phyloP scores from a whole-genome alignment of 345 rosid species.

The Triadica sebifera region DNA sequence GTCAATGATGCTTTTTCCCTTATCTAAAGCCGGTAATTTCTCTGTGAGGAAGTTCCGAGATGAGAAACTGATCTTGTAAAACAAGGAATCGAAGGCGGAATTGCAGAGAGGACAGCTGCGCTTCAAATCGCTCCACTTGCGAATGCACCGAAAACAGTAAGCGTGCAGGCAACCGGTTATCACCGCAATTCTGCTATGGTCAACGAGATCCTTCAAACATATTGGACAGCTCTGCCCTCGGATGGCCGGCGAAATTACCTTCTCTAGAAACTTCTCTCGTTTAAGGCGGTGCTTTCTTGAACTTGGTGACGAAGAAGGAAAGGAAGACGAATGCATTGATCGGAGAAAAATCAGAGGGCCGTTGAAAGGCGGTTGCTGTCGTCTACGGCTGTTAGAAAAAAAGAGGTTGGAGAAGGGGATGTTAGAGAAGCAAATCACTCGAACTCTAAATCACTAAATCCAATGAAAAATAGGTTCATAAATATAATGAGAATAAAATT shows the following conservation, averaged over 20 bases:
- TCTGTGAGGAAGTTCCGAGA: conserved; percentile 35
- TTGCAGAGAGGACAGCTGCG: conserved; percentile 76
- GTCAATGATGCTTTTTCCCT: conserved; percentile 13
- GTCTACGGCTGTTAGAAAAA: too few relatives aligned
- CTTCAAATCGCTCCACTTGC: conserved; percentile 61
- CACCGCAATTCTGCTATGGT: conserved; percentile 45
- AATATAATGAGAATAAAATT: too few relatives aligned
- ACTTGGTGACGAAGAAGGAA: background rate
- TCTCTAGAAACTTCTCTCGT: conserved; percentile 35
- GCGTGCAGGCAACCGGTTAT: conserved; percentile 55
- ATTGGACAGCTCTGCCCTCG: conserved; percentile 54
- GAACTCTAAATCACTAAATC: too few relatives aligned
- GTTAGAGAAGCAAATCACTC: too few relatives aligned
- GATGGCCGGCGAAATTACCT: conserved; percentile 40
- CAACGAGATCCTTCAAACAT: conserved; percentile 45
- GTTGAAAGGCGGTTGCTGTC: too few relatives aligned
- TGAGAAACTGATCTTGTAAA: conserved; percentile 36
- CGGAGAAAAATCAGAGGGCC: background rate
- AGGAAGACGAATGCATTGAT: background rate
- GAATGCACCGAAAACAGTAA: conserved; percentile 54
- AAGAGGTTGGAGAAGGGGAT: too few relatives aligned
- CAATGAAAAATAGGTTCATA: too few relatives aligned
- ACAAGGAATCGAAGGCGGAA: conserved; percentile 55
- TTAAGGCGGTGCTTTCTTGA: background rate
- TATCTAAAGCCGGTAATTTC: conserved; percentile 32